Conservation (phyloP, 208 protist species). For the Leishmania turanica region DNA sequence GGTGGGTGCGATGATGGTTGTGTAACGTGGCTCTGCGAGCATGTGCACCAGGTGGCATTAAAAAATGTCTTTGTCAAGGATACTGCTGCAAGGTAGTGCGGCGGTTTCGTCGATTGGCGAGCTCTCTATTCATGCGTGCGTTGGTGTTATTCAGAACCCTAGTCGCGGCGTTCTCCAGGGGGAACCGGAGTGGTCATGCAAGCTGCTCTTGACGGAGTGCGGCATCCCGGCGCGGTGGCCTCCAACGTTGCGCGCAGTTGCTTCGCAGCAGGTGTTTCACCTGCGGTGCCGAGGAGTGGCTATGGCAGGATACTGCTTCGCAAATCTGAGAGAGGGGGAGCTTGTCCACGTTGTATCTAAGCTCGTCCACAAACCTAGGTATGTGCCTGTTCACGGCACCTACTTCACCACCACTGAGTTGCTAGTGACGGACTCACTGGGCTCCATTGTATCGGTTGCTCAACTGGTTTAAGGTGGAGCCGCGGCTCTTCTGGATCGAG, state of each 20-base stretch:
- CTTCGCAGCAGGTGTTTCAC: constrained; percentile 30
- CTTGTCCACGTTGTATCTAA: constrained; percentile 85
- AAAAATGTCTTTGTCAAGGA: neutral
- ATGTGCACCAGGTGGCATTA: neutral
- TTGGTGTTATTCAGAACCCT: constrained; percentile 77
- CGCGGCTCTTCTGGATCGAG: neutral
- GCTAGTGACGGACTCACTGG: constrained; percentile 77
- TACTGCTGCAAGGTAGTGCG: neutral
- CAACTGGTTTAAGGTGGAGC: constrained; percentile 10
- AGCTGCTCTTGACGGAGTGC: constrained; percentile 69
- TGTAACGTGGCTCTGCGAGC: neutral
- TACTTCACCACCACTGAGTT: constrained; percentile 84
- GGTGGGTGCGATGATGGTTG: neutral
- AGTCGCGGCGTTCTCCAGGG: constrained; percentile 62
- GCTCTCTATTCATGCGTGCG: constrained; percentile 60
- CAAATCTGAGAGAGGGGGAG: constrained; percentile 54
- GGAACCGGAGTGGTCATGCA: constrained; percentile 75
- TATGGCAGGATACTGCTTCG: constrained; percentile 59
- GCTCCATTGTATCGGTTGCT: constrained; percentile 58
- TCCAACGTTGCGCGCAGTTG: neutral
- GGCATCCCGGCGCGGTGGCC: constrained; percentile 45
- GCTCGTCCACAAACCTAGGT: constrained; percentile 73
- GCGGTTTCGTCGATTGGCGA: constrained; percentile 21
- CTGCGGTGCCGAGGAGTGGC: constrained; percentile 70
- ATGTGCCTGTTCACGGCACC: constrained; percentile 68